Evolutionary conservation across 2,329 filamentous ascomycete species (phyloP), one percentile per base, ranked within the genome.

Genomic region (Nakataea oryzae): DNA sequence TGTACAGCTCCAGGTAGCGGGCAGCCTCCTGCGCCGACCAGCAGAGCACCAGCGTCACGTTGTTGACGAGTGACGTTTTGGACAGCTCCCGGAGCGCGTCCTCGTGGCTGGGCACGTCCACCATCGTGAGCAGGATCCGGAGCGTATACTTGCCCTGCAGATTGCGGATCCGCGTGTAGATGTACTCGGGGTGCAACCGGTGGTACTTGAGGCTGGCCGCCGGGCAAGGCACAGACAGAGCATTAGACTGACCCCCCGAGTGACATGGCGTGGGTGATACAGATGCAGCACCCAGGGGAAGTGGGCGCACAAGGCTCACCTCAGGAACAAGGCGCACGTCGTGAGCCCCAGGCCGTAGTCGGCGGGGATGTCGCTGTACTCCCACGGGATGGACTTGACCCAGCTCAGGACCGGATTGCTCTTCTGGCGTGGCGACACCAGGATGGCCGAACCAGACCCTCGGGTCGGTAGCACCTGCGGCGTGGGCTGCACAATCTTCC

Each of bases 11-110:
- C 28, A 99, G 81, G 71, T 99, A 99, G 69, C 93, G 87, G 0
- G 90, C 95, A 2, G 93, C 93, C 77, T 99, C 95, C 63, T 91
- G 89, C 21, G 93, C 90, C 7, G 89, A 93, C 95, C 95, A 99
- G 76, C 91, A 96, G 9, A 97, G 81, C 60, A 99, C 87, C 14
- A 99, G 75, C 1, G 95, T 99, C 54, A 96, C 85, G 67, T 96
- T 93, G 73, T 97, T 96, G 74, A 97, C 86, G 29, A 97, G 76
- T 17, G 90, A 93, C 2, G 93, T 96, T 74, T 97, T 97, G 64
- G 91, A 91, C 12, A 99, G 81, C 72, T 97, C 95, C 67, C 90
- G 91, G 60, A 99, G 76, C 4, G 87, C 84, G 63, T 96, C 92
- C 74, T 97, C 91, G 70, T 97, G 95, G 70, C 96, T 96, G 28